Base-by-base conservation (phyloP, 78 protist genomes). In the Creolimax fragrantissima region DNA sequence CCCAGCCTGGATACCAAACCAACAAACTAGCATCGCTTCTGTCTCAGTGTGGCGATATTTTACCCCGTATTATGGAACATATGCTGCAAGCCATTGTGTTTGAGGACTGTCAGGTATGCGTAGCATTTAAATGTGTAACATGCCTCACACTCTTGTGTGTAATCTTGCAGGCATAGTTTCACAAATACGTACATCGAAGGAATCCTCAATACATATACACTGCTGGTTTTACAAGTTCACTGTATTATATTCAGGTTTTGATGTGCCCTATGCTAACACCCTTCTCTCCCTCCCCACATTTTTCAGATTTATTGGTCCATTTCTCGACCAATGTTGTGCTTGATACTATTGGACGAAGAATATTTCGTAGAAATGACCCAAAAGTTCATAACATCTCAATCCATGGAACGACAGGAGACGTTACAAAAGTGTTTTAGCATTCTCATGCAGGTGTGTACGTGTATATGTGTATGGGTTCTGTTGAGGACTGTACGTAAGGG, bases 301-400 rank as follows among this genome's bases (percentile, higher is more conserved):
- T 7, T 47, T 39, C 85, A 5, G 90, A 44, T 74, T 39, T 92
- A 92, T 45, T 93, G 93, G 93, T 91, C 94, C 2, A 5, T 93
- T n/a, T 88, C 93, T 35, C 92, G 95, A 4, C 94, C 96, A 66
- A 67, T 95, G 90, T 91, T 95, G 86, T 35, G 85, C 5, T 74
- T 95, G 45, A 88, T 95, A 37, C 44, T 93, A 35, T 3, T 93
- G 41, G 92, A 92, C 44, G 81, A 24, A 35, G 88, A 58, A 44
- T 41, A 41, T 3, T 90, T 91, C 36, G 3, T 5, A 2, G 88
- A 42, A 4, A 32, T 94, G 47, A 17, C 36, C 3, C 35, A 2
- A n/a, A 6, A 89, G 17, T 32, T 95, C 86, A 2, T 90, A 36
- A 83, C 41, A 43, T 3, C 5, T 17, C 42, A 92, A 41, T 6